A percentile compares a stretch with the other conserved stretches of the same genome.
Conservation (phyloP, 106 monocot genomes). For the Platanthera guangdongensis region DNA sequence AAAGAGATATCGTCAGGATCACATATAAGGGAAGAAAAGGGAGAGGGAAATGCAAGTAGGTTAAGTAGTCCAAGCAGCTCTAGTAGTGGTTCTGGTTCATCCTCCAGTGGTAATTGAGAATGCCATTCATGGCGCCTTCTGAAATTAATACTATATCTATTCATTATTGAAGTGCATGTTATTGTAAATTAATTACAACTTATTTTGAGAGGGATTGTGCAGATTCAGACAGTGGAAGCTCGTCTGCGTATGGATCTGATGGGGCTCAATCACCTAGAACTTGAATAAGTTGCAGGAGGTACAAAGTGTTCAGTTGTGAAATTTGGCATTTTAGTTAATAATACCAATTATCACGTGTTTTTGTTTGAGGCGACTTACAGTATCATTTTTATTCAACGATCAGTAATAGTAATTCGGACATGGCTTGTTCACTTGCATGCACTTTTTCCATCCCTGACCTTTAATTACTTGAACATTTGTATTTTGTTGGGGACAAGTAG, state of each 20-base stretch:
- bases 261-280: conserved; percentile 30
- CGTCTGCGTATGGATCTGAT: conserved; percentile 47
- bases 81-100: conserved; percentile 60
- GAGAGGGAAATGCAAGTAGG: conserved; percentile 29
- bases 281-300: conserved; percentile 15
- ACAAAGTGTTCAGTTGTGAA: background rate
- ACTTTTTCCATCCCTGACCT: background rate
- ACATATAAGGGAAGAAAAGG: conserved; percentile 25
- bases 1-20: conserved; percentile 29
- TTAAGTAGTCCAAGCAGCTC: conserved; percentile 65
- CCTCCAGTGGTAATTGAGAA: conserved; percentile 40
- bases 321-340: background rate
- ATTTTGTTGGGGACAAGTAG: too few relatives aligned
- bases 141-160: background rate
- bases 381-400: background rate
- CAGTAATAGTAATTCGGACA: background rate
- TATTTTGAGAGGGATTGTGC: conserved; percentile 8
- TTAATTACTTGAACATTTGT: background rate
- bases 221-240: conserved; percentile 64
- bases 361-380: background rate
- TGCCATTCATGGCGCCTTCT: background rate
- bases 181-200: background rate
- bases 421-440: background rate
- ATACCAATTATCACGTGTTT: background rate
- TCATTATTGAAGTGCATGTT: background rate